Percentiles rank a stretch among this genome's conserved stretches.
Evolutionary conservation across 2,329 filamentous ascomycete species (phyloP).

Genomic region (Fusarium cyanostomum): DNA sequence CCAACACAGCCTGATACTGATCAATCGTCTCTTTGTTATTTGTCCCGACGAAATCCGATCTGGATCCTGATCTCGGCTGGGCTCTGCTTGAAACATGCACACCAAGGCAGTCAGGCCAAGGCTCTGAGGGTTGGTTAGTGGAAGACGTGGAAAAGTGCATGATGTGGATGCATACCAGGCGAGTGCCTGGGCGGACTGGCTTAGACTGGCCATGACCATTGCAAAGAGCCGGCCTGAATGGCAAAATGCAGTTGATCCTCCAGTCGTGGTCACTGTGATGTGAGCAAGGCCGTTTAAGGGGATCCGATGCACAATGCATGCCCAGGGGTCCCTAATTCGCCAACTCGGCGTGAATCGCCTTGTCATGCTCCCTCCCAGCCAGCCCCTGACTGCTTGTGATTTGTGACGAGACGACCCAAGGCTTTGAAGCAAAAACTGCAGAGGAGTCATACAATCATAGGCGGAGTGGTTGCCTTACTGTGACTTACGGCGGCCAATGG

Average conservation of each 20-base stretch:
- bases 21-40: conserved; percentile 26
- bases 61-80: neutral
- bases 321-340: conserved; percentile 16
- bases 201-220: neutral
- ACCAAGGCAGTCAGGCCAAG: neutral
- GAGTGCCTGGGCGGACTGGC: neutral
- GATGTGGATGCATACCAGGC: neutral
- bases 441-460: conserved; percentile 12
- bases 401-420: conserved; percentile 15
- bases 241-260: neutral
- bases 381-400: conserved; percentile 16
- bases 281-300: conserved; percentile 3
- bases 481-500: conserved; percentile 4
- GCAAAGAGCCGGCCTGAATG: conserved; percentile 4
- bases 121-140: neutral
- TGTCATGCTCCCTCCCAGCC: conserved; percentile 16
- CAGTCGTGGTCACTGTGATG: neutral
- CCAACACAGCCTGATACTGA: conserved; percentile 38
- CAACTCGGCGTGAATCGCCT: conserved; percentile 22
- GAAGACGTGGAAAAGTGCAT: neutral
- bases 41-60: neutral
- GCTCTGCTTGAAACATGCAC: neutral
- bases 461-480: conserved; percentile 16
- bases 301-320: conserved; percentile 14
- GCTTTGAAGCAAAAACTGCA: conserved; percentile 4